Conservation (phyloP, 768 basidiomycete genomes). For the Tricholoma matsutake region DNA sequence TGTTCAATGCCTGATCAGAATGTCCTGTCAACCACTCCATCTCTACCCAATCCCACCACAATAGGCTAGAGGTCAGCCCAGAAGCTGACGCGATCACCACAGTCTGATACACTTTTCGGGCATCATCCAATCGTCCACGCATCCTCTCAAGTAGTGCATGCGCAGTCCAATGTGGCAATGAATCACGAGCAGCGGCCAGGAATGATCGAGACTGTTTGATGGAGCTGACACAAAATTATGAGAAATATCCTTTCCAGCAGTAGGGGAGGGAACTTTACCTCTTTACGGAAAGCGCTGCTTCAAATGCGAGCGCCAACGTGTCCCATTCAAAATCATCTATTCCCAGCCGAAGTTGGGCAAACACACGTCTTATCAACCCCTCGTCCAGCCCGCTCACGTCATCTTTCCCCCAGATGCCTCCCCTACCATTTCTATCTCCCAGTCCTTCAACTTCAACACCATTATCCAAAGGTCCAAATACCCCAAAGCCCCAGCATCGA, state of each 20-base stretch:
- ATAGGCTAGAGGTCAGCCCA: constrained; percentile 29
- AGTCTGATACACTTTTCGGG: constrained; percentile 75
- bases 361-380: constrained; percentile 52
- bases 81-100: constrained; percentile 50
- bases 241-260: constrained; percentile 6
- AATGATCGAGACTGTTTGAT: constrained; percentile 64
- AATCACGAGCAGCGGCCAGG: constrained; percentile 53
- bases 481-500: constrained; percentile 58
- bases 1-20: constrained; percentile 45
- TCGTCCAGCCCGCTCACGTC: constrained; percentile 53
- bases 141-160: constrained; percentile 72
- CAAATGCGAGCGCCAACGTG: constrained; percentile 60
- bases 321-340: constrained; percentile 64
- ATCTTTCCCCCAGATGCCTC: constrained; percentile 35
- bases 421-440: constrained; percentile 25
- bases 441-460: constrained; percentile 17
- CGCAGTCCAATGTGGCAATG: constrained; percentile 65
- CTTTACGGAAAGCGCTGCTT: constrained; percentile 56
- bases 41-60: constrained; percentile 87
- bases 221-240: constrained; percentile 42
- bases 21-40: constrained; percentile 72
- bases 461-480: constrained; percentile 53
- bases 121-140: constrained; percentile 62
- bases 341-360: constrained; percentile 51
- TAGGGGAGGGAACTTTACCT: constrained; percentile 31